Percentiles rank a stretch among this genome's conserved stretches.
Conservation (phyloP, 805 yeast species). For the Yarrowia sp. region DNA sequence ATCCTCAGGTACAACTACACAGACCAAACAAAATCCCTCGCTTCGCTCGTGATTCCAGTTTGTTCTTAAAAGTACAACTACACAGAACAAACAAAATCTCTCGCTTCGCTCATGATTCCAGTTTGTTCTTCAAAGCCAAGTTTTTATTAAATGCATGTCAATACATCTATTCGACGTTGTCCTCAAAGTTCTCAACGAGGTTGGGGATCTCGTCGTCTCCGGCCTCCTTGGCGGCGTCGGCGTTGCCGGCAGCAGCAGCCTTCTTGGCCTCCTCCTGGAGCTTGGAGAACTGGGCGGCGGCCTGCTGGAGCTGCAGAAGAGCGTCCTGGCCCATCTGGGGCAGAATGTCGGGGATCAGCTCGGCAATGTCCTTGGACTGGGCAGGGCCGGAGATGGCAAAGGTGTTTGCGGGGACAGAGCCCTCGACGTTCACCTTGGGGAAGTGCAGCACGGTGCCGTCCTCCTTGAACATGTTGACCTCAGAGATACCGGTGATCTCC, state of each 20-base stretch:
- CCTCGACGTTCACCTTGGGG: conserved; percentile 95
- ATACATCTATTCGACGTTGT: conserved; percentile 57
- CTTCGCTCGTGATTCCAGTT: no score
- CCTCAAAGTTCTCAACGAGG: conserved; percentile 85
- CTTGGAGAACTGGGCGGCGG: conserved; percentile 86
- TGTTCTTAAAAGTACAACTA: no score
- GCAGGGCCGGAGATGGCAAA: conserved; percentile 95
- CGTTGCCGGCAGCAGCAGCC: conserved; percentile 56
- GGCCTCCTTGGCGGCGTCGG: conserved; percentile 57
- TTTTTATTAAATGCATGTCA: conserved; percentile 10
- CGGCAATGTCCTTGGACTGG: conserved; percentile 89
- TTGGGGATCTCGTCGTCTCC: conserved; percentile 65
- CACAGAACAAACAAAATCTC: no score
- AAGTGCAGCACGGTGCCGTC: conserved; percentile 96
- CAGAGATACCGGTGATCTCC: conserved; percentile 88
- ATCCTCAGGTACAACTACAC: no score
- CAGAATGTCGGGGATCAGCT: conserved; percentile 90
- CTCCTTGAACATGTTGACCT: conserved; percentile 96
- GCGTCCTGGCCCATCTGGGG: conserved; percentile 97
- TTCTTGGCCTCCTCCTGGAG: conserved; percentile 52
- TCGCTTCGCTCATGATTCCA: no score
- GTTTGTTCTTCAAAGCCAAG: background rate
- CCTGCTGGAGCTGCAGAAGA: conserved; percentile 82
- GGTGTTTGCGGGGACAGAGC: conserved; percentile 87
- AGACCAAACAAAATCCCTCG: no score